phyloP scores from a whole-genome alignment of 345 rosid genomes.

The Eucalyptus cloeziana region DNA sequence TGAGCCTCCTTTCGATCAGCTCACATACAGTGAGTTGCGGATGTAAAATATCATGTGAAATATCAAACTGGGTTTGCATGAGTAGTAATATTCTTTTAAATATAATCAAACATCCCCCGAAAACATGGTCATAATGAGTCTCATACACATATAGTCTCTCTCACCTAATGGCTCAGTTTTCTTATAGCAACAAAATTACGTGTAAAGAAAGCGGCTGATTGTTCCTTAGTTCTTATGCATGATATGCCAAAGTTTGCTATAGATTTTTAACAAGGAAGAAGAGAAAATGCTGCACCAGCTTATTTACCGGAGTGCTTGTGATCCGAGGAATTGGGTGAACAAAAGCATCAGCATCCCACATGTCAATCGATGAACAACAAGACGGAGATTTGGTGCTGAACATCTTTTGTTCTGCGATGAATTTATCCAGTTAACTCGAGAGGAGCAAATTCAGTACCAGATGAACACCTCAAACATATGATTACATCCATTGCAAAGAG shows the following conservation, averaged over 20 bases:
- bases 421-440: background rate
- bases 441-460: background rate
- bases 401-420: constrained; percentile 60
- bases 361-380: constrained; percentile 56
- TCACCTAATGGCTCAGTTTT: no score
- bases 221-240: background rate
- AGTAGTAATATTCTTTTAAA: no score
- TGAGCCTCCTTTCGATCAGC: no score
- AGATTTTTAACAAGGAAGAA: background rate
- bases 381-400: constrained; percentile 72
- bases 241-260: background rate
- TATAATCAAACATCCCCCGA: no score
- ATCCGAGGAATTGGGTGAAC: constrained; percentile 57
- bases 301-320: constrained; percentile 67
- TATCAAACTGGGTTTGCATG: no score
- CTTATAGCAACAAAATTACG: background rate
- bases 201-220: background rate
- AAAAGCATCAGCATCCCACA: constrained; percentile 77
- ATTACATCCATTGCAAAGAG: background rate
- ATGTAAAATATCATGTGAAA: no score
- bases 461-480: background rate
- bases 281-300: background rate
- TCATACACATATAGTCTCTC: no score
- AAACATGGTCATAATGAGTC: no score
- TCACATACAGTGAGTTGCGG: no score